Evolutionary conservation across 345 rosid genomes (phyloP).

Genomic region (Trapa bicornis): DNA sequence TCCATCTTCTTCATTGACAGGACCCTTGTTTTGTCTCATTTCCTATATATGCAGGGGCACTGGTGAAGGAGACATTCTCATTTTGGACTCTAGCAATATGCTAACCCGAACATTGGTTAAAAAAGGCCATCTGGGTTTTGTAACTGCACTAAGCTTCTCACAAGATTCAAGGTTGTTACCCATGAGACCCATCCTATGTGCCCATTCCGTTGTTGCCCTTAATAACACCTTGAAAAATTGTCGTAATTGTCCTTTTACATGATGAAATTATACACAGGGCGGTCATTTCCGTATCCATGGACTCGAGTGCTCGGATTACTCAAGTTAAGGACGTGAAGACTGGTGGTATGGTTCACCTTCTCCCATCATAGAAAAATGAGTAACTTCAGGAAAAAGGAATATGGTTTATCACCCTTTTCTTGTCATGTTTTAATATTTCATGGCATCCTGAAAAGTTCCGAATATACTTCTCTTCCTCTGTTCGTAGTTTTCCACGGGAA

Average conservation of each 20-base stretch:
- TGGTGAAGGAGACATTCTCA: constrained; percentile 47
- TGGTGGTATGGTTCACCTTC: constrained; percentile 23
- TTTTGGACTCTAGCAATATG: constrained; percentile 43
- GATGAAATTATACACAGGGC: constrained; percentile 31
- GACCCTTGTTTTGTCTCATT: background rate
- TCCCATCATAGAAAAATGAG: background rate
- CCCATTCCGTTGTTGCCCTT: background rate
- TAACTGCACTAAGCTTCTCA: constrained; percentile 71
- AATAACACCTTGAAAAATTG: background rate
- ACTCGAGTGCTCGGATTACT: constrained; percentile 81
- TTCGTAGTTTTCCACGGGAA: no score
- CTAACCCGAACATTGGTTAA: constrained; percentile 22
- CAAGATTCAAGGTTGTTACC: constrained; percentile 70
- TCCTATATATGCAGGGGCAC: constrained; percentile 48
- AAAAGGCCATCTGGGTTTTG: constrained; percentile 81
- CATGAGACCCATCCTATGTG: background rate
- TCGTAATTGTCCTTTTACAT: background rate
- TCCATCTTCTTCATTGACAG: no score
- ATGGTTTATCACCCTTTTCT: no score
- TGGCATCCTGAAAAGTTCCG: no score
- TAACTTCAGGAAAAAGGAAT: no score
- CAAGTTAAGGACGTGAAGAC: constrained; percentile 28
- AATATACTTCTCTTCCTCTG: no score
- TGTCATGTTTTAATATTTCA: no score
- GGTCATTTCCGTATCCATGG: constrained; percentile 71